Conservation (phyloP, 306 rosid species). For the Quercus berberidifolia region DNA sequence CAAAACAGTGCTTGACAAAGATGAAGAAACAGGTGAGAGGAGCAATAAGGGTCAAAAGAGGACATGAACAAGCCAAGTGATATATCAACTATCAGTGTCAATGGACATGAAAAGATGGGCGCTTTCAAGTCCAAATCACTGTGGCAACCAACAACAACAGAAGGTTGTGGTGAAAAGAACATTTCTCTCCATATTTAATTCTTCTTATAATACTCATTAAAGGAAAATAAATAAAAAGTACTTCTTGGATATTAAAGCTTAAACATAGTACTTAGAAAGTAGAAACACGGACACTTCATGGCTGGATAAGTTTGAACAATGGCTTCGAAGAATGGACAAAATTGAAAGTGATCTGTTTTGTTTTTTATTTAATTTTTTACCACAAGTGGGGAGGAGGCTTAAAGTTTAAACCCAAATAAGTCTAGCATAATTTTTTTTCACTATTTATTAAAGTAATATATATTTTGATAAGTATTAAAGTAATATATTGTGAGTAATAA, state of each 20-base stretch:
- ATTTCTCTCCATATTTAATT: conserved; percentile 2
- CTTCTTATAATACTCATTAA: background rate
- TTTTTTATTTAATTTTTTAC: too few species aligned
- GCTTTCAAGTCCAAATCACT: conserved; percentile 98
- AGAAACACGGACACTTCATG: conserved; percentile 14
- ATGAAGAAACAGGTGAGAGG: conserved; percentile 31
- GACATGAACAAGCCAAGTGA: conserved; percentile 70
- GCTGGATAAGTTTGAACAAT: conserved; percentile 42
- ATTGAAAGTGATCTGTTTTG: too few species aligned
- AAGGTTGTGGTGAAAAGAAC: conserved; percentile 63
- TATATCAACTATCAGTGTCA: conserved; percentile 98
- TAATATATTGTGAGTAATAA: too few species aligned
- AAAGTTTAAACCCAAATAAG: too few species aligned
- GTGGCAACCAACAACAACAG: conserved; percentile 90
- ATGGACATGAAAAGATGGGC: conserved; percentile 99
- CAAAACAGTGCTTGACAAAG: conserved; percentile 46
- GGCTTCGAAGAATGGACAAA: too few species aligned
- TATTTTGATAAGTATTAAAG: too few species aligned
- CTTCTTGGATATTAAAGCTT: conserved; percentile 9
- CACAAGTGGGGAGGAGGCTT: too few species aligned
- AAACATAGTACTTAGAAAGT: conserved; percentile 4
- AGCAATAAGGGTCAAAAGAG: conserved; percentile 62
- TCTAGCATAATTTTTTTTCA: too few species aligned
- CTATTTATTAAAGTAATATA: too few species aligned
- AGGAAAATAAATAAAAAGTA: background rate